Evolutionary conservation across 1,139 yeast genomes (phyloP).

Genomic region (Debaryomyces nepalensis): DNA sequence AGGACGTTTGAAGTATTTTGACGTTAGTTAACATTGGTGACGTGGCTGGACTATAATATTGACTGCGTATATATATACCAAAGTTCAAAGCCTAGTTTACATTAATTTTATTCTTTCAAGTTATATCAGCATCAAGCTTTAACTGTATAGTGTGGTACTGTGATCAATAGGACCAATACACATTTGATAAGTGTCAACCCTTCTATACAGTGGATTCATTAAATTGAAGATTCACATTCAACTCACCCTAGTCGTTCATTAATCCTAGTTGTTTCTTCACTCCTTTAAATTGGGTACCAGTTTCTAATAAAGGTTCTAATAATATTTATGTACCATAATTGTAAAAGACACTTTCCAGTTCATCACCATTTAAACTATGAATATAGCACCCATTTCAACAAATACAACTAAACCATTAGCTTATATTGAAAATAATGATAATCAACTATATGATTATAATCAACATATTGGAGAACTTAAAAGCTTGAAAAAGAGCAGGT

Average conservation of each 20-base stretch:
- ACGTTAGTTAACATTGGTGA: not conserved
- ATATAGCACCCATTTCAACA: slow-evolving; percentile 17
- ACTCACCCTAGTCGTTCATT: slow-evolving; percentile 38
- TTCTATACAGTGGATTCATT: slow-evolving; percentile 11
- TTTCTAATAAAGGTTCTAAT: slow-evolving; percentile 1
- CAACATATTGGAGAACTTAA: slow-evolving; percentile 3
- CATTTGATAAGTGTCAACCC: not conserved
- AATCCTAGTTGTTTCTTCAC: slow-evolving; percentile 7
- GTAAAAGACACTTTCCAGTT: not conserved
- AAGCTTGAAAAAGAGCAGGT: slow-evolving; percentile 12
- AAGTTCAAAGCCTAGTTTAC: too few species aligned
- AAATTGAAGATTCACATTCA: slow-evolving; percentile 20
- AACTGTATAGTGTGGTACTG: slow-evolving; percentile 2
- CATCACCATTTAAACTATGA: slow-evolving; percentile 16
- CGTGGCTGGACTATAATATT: not conserved
- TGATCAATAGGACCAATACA: not conserved
- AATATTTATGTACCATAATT: slow-evolving; percentile 4
- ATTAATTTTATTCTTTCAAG: not conserved
- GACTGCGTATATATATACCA: not conserved
- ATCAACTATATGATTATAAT: slow-evolving; percentile 27
- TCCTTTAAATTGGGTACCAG: slow-evolving; percentile 6
- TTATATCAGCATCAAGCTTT: not conserved
- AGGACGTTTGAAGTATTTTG: not conserved
- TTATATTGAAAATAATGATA: slow-evolving; percentile 23
- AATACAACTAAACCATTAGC: slow-evolving; percentile 35